Conservation (phyloP, 2,329 filamentous ascomycete species). For the Thielaviopsis musarum region DNA sequence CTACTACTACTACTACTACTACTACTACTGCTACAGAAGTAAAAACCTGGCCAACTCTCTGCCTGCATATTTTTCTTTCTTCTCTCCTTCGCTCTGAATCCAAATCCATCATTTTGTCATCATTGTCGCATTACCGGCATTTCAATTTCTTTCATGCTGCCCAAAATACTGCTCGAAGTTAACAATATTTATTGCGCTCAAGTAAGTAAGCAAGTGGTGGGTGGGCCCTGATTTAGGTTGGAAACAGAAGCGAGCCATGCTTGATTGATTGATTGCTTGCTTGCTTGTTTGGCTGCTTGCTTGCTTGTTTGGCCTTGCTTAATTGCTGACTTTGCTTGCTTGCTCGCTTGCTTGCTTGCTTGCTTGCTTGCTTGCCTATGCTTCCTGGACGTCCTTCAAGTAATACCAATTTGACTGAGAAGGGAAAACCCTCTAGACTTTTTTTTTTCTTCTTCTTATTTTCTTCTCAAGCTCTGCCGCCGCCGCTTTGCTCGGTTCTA, state of each 20-base stretch:
- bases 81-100: neutral
- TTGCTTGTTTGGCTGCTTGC: neutral
- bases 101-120: neutral
- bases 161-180: no score
- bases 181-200: no score
- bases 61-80: no score
- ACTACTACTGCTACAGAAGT: no score
- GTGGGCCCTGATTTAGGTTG: neutral
- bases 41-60: neutral
- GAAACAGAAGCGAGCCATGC: neutral
- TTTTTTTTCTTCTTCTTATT: no score
- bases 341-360: neutral
- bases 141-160: neutral
- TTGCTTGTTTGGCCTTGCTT: neutral
- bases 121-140: neutral
- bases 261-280: neutral
- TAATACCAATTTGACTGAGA: neutral
- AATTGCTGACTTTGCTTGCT: neutral
- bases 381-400: neutral
- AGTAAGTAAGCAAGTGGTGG: neutral
- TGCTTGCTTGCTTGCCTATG: neutral
- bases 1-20: no score
- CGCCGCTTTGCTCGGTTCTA: no score
- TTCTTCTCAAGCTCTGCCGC: no score
- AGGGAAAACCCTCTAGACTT: neutral